Conservation (phyloP, 2,329 filamentous ascomycete genomes). For the Coniochaeta sp. region DNA sequence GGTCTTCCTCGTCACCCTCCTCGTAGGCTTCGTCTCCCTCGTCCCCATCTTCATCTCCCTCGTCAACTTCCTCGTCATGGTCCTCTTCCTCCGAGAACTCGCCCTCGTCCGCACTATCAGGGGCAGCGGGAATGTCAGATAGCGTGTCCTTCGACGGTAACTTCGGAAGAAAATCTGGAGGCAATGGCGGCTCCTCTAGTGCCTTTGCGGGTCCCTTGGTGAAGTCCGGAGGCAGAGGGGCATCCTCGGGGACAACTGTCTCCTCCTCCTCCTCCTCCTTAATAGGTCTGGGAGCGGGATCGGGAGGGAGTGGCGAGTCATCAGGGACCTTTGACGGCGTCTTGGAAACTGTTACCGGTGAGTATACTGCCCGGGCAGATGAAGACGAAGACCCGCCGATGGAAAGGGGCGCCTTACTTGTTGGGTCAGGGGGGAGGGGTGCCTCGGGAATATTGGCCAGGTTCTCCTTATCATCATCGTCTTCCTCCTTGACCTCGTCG, state of each 20-base stretch:
- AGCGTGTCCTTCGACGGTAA: background rate
- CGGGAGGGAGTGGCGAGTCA: slow-evolving; percentile 24
- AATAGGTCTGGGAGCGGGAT: slow-evolving; percentile 24
- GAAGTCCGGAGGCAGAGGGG: slow-evolving; percentile 27
- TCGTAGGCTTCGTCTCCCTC: slow-evolving; percentile 32
- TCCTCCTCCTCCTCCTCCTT: slow-evolving; percentile 11
- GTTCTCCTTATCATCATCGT: slow-evolving; percentile 24
- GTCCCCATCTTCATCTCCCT: slow-evolving; percentile 29
- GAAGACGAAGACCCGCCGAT: slow-evolving; percentile 46
- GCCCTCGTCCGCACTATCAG: slow-evolving; percentile 21
- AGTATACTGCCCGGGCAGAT: slow-evolving; percentile 35
- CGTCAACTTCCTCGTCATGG: slow-evolving; percentile 27
- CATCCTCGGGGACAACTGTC: slow-evolving; percentile 10
- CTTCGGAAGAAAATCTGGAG: slow-evolving; percentile 15
- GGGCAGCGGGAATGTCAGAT: slow-evolving; percentile 22
- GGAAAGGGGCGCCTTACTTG: slow-evolving; percentile 43
- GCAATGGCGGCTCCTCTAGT: slow-evolving; percentile 16
- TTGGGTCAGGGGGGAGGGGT: slow-evolving; percentile 48
- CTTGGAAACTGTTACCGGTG: slow-evolving; percentile 21
- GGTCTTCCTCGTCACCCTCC: slow-evolving; percentile 31
- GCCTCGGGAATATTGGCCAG: slow-evolving; percentile 20
- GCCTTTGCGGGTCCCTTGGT: slow-evolving; percentile 18
- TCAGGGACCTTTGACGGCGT: slow-evolving; percentile 14
- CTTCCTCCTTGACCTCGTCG: slow-evolving; percentile 21
- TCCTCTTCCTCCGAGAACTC: slow-evolving; percentile 26